Conservation (phyloP, 1,139 yeast genomes). For the Lodderomyces parapsilosis region DNA sequence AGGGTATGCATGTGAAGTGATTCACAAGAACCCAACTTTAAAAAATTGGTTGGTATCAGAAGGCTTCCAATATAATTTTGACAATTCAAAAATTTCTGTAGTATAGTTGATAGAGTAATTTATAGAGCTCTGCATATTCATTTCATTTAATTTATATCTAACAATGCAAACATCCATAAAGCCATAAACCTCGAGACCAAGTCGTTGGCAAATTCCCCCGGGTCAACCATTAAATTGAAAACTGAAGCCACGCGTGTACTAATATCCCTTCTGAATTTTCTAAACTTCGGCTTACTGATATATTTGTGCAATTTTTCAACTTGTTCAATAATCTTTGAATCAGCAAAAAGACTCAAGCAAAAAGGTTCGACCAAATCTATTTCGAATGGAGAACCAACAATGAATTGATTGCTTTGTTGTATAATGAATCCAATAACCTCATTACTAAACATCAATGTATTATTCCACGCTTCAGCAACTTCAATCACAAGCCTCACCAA, state of each 20-base stretch:
- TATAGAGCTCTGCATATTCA: not conserved
- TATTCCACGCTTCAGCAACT: constrained; percentile 2
- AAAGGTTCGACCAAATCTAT: constrained; percentile 5
- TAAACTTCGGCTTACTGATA: constrained; percentile 2
- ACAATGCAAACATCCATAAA: constrained; percentile 9
- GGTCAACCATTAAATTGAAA: constrained; percentile 4
- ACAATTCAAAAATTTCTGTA: constrained; percentile 6
- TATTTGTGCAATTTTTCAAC: constrained; percentile 3
- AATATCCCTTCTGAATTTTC: constrained; percentile 4
- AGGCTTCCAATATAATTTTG: constrained; percentile 32
- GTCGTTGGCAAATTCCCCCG: constrained; percentile 4
- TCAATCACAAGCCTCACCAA: constrained; percentile 2
- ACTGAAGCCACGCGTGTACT: constrained; percentile 4
- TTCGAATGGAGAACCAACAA: constrained; percentile 4
- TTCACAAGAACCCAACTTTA: constrained; percentile 21
- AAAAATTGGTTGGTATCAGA: constrained; percentile 56
- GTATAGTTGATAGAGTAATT: constrained; percentile 1
- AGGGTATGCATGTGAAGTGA: constrained; percentile 75
- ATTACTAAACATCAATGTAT: constrained; percentile 3
- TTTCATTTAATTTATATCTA: constrained; percentile 6
- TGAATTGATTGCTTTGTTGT: constrained; percentile 4
- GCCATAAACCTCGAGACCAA: constrained; percentile 7
- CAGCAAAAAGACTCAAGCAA: constrained; percentile 5
- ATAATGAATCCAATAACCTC: constrained; percentile 1
- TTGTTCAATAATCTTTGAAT: constrained; percentile 4